A percentile compares a stretch with the other conserved stretches of the same genome.
Evolutionary conservation across 495 filamentous ascomycete species (phyloP).

Genomic region (Rhypophila decipiens): DNA sequence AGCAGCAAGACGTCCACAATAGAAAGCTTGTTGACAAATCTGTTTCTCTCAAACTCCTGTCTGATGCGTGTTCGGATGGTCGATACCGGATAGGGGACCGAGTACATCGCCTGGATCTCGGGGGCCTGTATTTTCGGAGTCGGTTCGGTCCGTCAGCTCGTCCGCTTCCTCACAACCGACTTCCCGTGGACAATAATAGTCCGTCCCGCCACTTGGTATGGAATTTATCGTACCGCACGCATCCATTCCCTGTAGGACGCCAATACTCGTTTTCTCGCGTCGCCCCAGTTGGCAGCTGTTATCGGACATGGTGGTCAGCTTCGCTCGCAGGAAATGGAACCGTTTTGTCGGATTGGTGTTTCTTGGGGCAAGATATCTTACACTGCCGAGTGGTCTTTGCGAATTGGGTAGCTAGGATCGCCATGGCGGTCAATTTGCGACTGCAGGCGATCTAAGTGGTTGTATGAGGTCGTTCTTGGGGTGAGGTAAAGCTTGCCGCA

Average conservation of each 20-base stretch:
- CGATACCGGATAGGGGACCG: constrained; percentile 79
- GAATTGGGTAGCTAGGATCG: constrained; percentile 87
- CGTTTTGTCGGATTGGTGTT: too few species aligned
- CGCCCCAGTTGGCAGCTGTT: constrained; percentile 76
- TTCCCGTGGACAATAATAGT: too few species aligned
- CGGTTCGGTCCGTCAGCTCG: constrained; percentile 9
- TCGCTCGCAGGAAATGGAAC: too few species aligned
- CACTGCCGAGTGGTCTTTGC: constrained; percentile 85
- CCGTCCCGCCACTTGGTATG: too few species aligned
- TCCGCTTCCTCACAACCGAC: background rate
- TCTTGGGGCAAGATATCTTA: too few species aligned
- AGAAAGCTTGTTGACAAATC: constrained; percentile 82
- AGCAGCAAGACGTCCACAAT: constrained; percentile 84
- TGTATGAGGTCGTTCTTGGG: constrained; percentile 6
- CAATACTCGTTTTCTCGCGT: constrained; percentile 77
- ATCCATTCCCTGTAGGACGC: constrained; percentile 90
- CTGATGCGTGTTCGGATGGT: constrained; percentile 87
- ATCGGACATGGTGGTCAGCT: constrained; percentile 9
- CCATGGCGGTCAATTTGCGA: constrained; percentile 28
- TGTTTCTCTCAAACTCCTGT: constrained; percentile 94
- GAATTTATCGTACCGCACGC: constrained; percentile 63
- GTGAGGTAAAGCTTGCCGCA: background rate
- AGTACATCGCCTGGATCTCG: constrained; percentile 95
- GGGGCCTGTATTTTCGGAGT: constrained; percentile 58
- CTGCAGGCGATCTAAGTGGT: constrained; percentile 9